Conservation (phyloP, 768 basidiomycete species). For the Boletus reticulatus region DNA sequence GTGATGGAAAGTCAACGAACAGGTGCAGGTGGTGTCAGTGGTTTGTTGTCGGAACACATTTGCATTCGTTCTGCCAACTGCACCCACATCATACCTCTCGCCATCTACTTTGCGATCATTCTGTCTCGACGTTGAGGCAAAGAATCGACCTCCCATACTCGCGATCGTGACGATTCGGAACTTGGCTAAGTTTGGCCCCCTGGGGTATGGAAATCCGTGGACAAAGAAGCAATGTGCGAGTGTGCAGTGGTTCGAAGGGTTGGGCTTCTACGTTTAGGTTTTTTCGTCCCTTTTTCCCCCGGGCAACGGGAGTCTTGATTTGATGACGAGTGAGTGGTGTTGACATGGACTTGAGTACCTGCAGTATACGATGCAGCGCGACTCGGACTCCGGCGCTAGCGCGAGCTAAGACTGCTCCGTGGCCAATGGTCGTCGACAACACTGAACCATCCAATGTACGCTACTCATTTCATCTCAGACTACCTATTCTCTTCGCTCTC, state of each 20-base stretch:
- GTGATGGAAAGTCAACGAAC: too few relatives aligned
- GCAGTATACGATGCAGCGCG: constrained; percentile 57
- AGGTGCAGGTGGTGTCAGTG: too few relatives aligned
- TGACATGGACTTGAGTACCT: not conserved
- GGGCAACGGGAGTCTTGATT: constrained; percentile 49
- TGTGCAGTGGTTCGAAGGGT: constrained; percentile 86
- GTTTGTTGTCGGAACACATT: too few relatives aligned
- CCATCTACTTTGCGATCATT: constrained; percentile 88
- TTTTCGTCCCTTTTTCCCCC: not conserved
- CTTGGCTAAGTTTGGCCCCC: constrained; percentile 74
- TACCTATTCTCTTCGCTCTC: too few relatives aligned
- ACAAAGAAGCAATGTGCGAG: constrained; percentile 73
- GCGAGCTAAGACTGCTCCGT: constrained; percentile 38
- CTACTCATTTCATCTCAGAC: too few relatives aligned
- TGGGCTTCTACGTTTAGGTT: constrained; percentile 90
- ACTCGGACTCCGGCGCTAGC: constrained; percentile 33
- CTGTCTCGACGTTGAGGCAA: constrained; percentile 64
- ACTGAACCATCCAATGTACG: constrained; percentile 8
- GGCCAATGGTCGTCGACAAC: constrained; percentile 49
- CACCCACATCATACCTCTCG: constrained; percentile 98
- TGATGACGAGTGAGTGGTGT: not conserved
- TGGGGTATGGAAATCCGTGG: constrained; percentile 86
- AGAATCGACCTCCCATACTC: constrained; percentile 69
- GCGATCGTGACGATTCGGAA: constrained; percentile 74
- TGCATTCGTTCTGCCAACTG: constrained; percentile 89